Evolutionary conservation across 2,329 filamentous ascomycete species (phyloP).

Genomic region (Biscogniauxia mediterranea): DNA sequence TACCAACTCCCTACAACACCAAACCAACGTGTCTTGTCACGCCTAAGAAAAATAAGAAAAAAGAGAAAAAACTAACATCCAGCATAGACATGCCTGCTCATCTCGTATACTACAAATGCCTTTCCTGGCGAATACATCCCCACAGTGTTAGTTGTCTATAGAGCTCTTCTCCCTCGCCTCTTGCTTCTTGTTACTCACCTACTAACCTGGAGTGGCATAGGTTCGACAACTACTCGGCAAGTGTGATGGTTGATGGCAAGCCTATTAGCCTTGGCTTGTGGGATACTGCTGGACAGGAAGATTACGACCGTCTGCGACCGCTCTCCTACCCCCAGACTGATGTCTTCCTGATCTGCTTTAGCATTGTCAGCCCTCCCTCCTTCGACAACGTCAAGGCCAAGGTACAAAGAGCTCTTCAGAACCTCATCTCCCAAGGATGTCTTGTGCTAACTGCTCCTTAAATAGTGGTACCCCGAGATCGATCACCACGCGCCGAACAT

Average conservation of each 20-base stretch:
- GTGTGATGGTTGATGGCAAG: constrained; percentile 98
- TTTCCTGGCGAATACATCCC: constrained; percentile 99
- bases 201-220: constrained; percentile 44
- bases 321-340: constrained; percentile 98
- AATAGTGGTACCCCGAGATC: constrained; percentile 94
- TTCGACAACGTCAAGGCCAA: constrained; percentile 99
- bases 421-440: neutral
- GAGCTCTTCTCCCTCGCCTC: constrained; percentile 1
- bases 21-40: constrained; percentile 9
- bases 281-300: constrained; percentile 98
- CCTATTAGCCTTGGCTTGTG: constrained; percentile 94
- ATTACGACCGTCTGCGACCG: constrained; percentile 92
- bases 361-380: constrained; percentile 93
- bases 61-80: constrained; percentile 29
- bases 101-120: constrained; percentile 98
- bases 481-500: constrained; percentile 94
- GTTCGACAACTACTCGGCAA: constrained; percentile 98
- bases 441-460: constrained; percentile 11
- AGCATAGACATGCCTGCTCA: constrained; percentile 89
- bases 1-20: constrained; percentile 14
- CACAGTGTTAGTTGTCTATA: constrained; percentile 70
- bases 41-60: neutral
- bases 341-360: constrained; percentile 98
- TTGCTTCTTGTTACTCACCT: constrained; percentile 6
- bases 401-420: constrained; percentile 52